Conservation (phyloP, 163 green algal species). For the Coccomyxa subellipsoidea region DNA sequence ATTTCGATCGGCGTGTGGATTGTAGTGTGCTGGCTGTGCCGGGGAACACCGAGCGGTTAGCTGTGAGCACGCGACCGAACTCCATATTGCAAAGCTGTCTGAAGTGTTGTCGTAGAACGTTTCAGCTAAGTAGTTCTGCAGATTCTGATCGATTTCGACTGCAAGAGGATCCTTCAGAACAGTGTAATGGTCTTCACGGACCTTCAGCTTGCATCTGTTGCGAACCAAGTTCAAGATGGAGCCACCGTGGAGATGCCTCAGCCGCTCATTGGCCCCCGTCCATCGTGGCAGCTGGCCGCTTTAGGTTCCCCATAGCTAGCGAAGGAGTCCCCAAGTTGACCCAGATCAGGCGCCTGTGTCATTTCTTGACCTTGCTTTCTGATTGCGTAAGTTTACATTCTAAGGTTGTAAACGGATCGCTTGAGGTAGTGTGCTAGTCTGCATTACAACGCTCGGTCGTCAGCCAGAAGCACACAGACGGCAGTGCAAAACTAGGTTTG, state of each 20-base stretch:
- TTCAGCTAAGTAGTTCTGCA: no score
- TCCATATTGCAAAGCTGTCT: neutral
- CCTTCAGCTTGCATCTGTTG: neutral
- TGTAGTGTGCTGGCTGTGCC: neutral
- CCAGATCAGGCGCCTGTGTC: neutral
- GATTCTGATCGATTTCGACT: no score
- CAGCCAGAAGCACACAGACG: no score
- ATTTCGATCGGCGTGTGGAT: neutral
- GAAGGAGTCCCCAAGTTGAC: neutral
- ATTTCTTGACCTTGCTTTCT: neutral
- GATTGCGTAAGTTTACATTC: no score
- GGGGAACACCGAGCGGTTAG: neutral
- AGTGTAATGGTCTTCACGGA: no score
- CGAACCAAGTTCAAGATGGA: neutral
- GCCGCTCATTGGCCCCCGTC: neutral
- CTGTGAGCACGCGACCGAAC: neutral
- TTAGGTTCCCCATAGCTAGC: neutral
- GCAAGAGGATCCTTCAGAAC: no score
- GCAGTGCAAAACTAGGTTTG: no score
- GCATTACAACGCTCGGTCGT: no score
- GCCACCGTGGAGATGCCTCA: neutral
- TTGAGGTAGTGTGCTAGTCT: no score
- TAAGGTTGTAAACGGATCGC: no score
- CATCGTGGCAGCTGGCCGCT: neutral
- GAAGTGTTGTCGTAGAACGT: no score